phyloP scores from a whole-genome alignment of 805 yeast genomes.

The Lipomyces spencermartinsiae region DNA sequence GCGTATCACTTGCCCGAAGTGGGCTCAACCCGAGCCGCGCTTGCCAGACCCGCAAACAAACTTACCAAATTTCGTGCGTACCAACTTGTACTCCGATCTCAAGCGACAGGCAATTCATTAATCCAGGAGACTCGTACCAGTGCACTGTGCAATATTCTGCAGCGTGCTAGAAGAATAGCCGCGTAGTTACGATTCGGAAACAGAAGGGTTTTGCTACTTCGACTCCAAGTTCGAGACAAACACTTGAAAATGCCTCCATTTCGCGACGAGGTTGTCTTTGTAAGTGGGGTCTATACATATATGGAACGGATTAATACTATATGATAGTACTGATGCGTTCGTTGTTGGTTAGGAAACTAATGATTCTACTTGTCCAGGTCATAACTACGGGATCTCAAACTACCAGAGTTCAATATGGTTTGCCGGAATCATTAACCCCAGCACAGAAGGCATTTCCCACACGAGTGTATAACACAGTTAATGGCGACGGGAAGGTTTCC shows the following conservation, averaged over 20 bases:
- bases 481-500: constrained; percentile 44
- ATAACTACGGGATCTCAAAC: constrained; percentile 79
- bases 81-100: too few species aligned
- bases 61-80: too few species aligned
- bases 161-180: background rate
- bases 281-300: constrained; percentile 27
- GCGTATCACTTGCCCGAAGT: too few species aligned
- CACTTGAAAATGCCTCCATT: constrained; percentile 43
- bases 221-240: background rate
- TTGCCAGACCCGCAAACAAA: too few species aligned
- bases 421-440: constrained; percentile 72
- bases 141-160: background rate
- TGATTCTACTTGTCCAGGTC: constrained; percentile 47
- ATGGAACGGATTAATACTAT: background rate
- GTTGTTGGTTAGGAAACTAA: background rate
- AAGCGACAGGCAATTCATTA: background rate
- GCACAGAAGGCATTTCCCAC: constrained; percentile 83
- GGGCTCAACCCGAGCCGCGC: too few species aligned
- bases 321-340: background rate
- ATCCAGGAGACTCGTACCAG: background rate
- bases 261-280: constrained; percentile 50
- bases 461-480: constrained; percentile 61
- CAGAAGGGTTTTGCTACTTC: background rate
- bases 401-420: constrained; percentile 80
- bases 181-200: background rate